Evolutionary conservation across 768 basidiomycete genomes (phyloP), one percentile per base, ranked within the genome.

Genomic region (Boletus edulis): DNA sequence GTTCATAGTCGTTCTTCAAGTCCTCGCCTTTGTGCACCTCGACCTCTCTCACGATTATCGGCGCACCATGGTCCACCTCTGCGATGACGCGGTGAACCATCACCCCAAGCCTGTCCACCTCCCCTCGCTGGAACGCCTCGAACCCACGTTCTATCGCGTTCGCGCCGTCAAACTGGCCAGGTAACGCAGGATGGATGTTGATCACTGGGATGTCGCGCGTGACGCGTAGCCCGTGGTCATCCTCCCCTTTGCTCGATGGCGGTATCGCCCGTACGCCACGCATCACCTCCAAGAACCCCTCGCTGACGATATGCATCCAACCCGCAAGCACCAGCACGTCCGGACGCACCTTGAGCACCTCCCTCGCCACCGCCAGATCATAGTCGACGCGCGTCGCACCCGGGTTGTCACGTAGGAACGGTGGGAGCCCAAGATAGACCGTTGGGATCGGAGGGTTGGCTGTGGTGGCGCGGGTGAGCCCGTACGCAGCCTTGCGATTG

Each of bases 221-320:
- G 24, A 59, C 54, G 15, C 68, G 4, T 5, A 20, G 15, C 51
- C 49, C 63, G 5, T 6, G 24, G 24, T 24, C 76, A 2, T 69
- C 69, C 34, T 73, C 62, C 0, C 7, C 27, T 8, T 8, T 27
- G 9, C 27, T 27, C 8, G 29, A 24, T 29, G 29, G 8, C 8
- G 8, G 29, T 9, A 29, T 27, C 8, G 27, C 64, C 8, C 81
- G 81, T 3, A 46, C 78, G 75, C 48, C 57, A 2, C 61, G 55
- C 66, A 91, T 68, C 32, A 84, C 76, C 20, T 91, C 82, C 55
- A 98, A 71, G 70, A 98, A 98, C 0, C 74, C 75, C 49, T 91
- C 86, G 54, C 87, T 85, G 55, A 98, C 79, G 63, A 98, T 92
- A 65, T 98, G 94, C 96, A 99, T 98, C 93, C 94, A 99, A 0